Base-by-base conservation (phyloP, 306 rosid genomes). In the Castanopsis chinensis region DNA sequence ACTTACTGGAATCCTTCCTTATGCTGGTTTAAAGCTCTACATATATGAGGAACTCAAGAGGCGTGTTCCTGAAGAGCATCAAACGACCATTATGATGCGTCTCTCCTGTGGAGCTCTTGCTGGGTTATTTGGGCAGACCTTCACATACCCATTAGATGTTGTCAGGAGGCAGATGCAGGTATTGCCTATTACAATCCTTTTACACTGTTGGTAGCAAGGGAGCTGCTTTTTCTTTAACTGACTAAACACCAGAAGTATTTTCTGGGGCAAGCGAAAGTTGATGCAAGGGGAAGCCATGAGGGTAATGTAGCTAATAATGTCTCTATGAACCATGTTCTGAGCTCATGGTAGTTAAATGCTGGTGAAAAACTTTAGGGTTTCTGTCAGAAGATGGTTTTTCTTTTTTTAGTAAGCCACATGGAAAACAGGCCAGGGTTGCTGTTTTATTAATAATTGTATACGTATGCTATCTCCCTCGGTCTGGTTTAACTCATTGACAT, bases 121-220 rank as follows among this genome's bases (percentile, higher is more conserved):
- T 71, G 98, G 98, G 69, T 82, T 95, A 82, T 90, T 93, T 81
- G 99, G 99, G 76, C 99, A 95, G 89, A 95, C 99, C 17, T 63
- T 91, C 82, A 95, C 99, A 0, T 95, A 95, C 85, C 99, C 98
- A 32, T 79, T 95, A 80, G 99, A 95, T 79, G 99, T 95, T 74
- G 97, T 95, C 41, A 90, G 97, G 90, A 89, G 99, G 85, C 99
- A 95, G 76, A 93, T 95, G 99, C 99, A 94, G 99, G 99, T 92
- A 87, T 45, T 69, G 12, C 45, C 71, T 7, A 71, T 27, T 49
- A 43, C 57, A n/a, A 70, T 55, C 43, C 35, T 57, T 71, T 28
- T 70, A 27, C 30, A 13, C 33, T 74, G 37, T 33, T 21, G 15
- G 25, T 9, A 23, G 35, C 72, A 19, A 19, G 28, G 56, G 45